These are phyloP conservation scores for Meyerozyma guilliermondii DNA, from an alignment of 1,139 yeast genomes.

Conservation along the genomic window DNA sequence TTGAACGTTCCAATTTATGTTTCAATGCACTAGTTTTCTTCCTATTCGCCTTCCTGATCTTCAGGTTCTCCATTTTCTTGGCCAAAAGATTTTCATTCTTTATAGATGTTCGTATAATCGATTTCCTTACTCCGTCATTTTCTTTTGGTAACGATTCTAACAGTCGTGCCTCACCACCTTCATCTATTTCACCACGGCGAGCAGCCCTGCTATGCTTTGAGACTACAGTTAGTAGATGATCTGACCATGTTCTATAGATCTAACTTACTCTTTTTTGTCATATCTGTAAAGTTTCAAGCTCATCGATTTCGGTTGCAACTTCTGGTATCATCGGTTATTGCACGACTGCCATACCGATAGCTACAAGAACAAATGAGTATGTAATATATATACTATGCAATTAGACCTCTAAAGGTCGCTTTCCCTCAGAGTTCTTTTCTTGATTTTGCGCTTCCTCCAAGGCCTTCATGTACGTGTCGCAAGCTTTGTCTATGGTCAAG, in stretches of 20 bases:
- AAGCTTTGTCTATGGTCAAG: conserved; percentile 17
- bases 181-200: conserved; percentile 51
- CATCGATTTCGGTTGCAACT: conserved; percentile 7
- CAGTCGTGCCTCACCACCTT: conserved; percentile 40
- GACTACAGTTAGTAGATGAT: conserved; percentile 19
- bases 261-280: conserved; percentile 29
- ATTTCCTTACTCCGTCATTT: conserved; percentile 52
- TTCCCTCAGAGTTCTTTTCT: conserved; percentile 6
- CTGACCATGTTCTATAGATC: background rate
- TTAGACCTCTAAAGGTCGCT: conserved; percentile 4
- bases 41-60: conserved; percentile 28
- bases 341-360: background rate
- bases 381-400: conserved; percentile 1
- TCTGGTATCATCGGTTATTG: background rate
- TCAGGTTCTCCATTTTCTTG: conserved; percentile 47
- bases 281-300: conserved; percentile 7
- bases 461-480: conserved; percentile 26
- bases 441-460: conserved; percentile 15
- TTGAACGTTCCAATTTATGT: conserved; percentile 42
- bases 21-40: conserved; percentile 31
- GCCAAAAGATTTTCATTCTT: conserved; percentile 60
- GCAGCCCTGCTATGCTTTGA: conserved; percentile 77
- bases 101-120: conserved; percentile 64
- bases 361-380: background rate
- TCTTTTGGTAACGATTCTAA: conserved; percentile 54